These are phyloP conservation scores for Ehretia macrophylla DNA, from an alignment of 257 asterid genomes.

Conservation along the genomic window DNA sequence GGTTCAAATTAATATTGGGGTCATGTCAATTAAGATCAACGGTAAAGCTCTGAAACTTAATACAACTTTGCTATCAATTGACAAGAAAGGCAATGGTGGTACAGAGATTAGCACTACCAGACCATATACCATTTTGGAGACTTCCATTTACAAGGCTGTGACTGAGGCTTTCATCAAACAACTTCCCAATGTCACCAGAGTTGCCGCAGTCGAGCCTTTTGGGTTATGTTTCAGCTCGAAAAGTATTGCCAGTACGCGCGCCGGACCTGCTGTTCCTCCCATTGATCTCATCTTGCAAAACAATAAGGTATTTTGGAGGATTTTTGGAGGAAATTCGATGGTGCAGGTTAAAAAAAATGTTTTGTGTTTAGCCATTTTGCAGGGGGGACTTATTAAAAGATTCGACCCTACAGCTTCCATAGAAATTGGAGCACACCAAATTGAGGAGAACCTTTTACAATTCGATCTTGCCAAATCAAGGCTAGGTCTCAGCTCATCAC, in stretches of 20 bases:
- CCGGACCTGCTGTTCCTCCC: conserved; percentile 38
- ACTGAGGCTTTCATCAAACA: conserved; percentile 38
- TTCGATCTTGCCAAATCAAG: neutral
- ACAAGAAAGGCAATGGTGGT: conserved; percentile 45
- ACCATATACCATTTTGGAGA: conserved; percentile 37
- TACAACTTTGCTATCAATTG: conserved; percentile 30
- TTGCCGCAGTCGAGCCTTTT: conserved; percentile 40
- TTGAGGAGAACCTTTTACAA: neutral
- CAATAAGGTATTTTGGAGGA: neutral
- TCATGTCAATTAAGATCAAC: conserved; percentile 31
- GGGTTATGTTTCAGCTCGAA: conserved; percentile 37
- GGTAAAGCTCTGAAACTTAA: conserved; percentile 25
- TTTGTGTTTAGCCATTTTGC: conserved; percentile 15
- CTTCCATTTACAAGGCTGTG: conserved; percentile 38
- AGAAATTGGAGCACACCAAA: neutral
- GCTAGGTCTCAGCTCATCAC: conserved; percentile 26
- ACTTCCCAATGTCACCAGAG: conserved; percentile 30
- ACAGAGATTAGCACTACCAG: conserved; percentile 45
- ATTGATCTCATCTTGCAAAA: conserved; percentile 40
- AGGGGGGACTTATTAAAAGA: neutral
- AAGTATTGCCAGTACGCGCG: conserved; percentile 21
- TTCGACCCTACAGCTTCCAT: neutral
- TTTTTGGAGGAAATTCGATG: conserved; percentile 16
- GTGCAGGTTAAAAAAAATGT: conserved; percentile 1
- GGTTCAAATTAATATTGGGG: conserved; percentile 50